phyloP scores from a whole-genome alignment of 768 basidiomycete genomes.

The Podaxis rugospora region DNA sequence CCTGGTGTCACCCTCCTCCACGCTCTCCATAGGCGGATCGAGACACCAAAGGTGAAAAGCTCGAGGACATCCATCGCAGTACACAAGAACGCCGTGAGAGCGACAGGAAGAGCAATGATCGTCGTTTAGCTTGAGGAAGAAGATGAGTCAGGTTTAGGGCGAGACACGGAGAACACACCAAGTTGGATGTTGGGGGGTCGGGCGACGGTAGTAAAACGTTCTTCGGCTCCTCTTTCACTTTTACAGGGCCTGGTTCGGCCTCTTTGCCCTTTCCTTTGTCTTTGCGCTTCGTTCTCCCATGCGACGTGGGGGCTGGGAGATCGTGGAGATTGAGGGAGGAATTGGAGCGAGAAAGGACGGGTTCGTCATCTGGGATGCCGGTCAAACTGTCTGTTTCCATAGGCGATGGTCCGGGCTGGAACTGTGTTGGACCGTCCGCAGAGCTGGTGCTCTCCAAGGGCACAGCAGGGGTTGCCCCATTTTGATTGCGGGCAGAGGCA shows the following conservation, averaged over 20 bases:
- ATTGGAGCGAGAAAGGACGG: slow-evolving; percentile 59
- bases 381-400: slow-evolving; percentile 42
- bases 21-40: slow-evolving; percentile 88
- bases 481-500: slow-evolving; percentile 64
- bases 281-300: slow-evolving; percentile 34
- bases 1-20: slow-evolving; percentile 80
- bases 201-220: slow-evolving; percentile 35
- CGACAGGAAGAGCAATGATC: slow-evolving; percentile 86
- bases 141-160: slow-evolving; percentile 9
- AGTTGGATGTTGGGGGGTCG: slow-evolving; percentile 34
- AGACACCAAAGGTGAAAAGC: slow-evolving; percentile 97
- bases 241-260: slow-evolving; percentile 30
- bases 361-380: slow-evolving; percentile 55
- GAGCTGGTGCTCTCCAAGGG: slow-evolving; percentile 35
- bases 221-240: slow-evolving; percentile 52
- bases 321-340: slow-evolving; percentile 42
- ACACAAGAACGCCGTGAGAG: slow-evolving; percentile 80
- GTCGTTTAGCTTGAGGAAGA: slow-evolving; percentile 42
- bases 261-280: slow-evolving; percentile 58
- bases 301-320: slow-evolving; percentile 19
- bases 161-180: slow-evolving; percentile 29
- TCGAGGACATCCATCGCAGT: slow-evolving; percentile 95
- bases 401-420: slow-evolving; percentile 23
- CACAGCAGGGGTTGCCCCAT: slow-evolving; percentile 34
- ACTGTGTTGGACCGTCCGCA: slow-evolving; percentile 30